Conservation (phyloP, 2,329 filamentous ascomycete genomes). For the Claviceps spartinae region DNA sequence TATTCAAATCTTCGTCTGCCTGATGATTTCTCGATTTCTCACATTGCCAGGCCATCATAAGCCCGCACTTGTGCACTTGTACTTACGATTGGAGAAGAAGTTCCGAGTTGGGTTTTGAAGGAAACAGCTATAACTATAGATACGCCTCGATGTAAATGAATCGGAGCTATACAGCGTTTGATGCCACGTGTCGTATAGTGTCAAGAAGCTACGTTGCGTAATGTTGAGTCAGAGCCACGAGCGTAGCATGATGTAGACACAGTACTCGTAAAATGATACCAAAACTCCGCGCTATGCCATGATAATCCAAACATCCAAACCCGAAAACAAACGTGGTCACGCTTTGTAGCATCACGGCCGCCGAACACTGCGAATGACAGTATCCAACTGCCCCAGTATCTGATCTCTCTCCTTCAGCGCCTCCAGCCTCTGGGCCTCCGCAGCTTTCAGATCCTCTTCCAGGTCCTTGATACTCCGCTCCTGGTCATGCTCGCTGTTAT, state of each 20-base stretch:
- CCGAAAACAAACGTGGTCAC: neutral
- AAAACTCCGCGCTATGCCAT: constrained; percentile 18
- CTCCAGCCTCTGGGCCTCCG: constrained; percentile 47
- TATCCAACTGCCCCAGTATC: constrained; percentile 45
- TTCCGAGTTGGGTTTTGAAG: no score
- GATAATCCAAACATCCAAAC: neutral
- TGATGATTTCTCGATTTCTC: neutral
- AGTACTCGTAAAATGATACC: neutral
- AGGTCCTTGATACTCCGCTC: constrained; percentile 50
- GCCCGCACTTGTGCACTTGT: no score
- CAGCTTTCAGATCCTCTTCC: constrained; percentile 49
- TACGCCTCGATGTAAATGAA: no score
- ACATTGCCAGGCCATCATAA: neutral
- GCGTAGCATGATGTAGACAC: no score
- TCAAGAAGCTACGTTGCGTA: no score
- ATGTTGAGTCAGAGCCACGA: no score
- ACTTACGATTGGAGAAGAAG: neutral
- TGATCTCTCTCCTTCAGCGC: constrained; percentile 51
- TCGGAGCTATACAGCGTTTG: no score
- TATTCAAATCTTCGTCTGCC: constrained; percentile 54
- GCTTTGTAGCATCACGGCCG: constrained; percentile 33
- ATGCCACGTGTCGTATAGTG: no score
- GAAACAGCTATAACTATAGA: no score
- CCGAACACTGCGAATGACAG: constrained; percentile 45
- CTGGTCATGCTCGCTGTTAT: constrained; percentile 67